Percentiles rank a stretch among this genome's conserved stretches.
These are phyloP conservation scores for Nitzschia sp. DNA, from an alignment of 108 stramenopile species.

Conservation along the genomic window DNA sequence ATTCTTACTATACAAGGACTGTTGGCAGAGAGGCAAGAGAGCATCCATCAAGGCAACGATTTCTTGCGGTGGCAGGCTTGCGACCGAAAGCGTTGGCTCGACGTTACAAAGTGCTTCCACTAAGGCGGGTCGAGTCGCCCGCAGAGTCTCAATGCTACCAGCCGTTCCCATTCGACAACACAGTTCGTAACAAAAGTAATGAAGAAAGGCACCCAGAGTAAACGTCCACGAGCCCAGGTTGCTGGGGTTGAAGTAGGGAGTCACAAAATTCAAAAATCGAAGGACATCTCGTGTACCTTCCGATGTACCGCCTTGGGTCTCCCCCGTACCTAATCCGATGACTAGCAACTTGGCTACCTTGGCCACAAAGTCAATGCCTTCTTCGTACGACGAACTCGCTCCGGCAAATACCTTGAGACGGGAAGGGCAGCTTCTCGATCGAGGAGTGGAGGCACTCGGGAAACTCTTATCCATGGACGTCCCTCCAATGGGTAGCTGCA, in stretches of 20 bases:
- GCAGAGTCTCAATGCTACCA: conserved; percentile 62
- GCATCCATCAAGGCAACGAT: conserved; percentile 74
- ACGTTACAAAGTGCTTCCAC: conserved; percentile 46
- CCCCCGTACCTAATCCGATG: conserved; percentile 60
- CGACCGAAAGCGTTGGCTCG: conserved; percentile 54
- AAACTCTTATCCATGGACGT: conserved; percentile 72
- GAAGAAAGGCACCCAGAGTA: conserved; percentile 82
- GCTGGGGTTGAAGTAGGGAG: conserved; percentile 91
- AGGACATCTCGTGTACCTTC: conserved; percentile 79
- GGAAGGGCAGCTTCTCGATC: conserved; percentile 64
- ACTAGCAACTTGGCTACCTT: conserved; percentile 81
- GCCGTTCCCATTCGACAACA: conserved; percentile 68
- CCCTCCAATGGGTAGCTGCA: conserved; percentile 84
- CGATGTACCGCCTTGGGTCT: conserved; percentile 36
- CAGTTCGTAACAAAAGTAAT: conserved; percentile 84
- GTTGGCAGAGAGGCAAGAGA: conserved; percentile 82
- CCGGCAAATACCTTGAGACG: conserved; percentile 79
- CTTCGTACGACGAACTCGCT: conserved; percentile 67
- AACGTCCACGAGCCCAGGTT: conserved; percentile 90
- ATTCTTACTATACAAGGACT: conserved; percentile 87
- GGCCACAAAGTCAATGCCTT: conserved; percentile 85
- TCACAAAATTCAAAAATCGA: conserved; percentile 73
- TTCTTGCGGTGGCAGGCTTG: conserved; percentile 63
- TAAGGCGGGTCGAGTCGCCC: conserved; percentile 39
- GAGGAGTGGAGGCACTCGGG: conserved; percentile 56